Evolutionary conservation across 176 grass and related monocot species (phyloP).

Genomic region (Avena insularis): DNA sequence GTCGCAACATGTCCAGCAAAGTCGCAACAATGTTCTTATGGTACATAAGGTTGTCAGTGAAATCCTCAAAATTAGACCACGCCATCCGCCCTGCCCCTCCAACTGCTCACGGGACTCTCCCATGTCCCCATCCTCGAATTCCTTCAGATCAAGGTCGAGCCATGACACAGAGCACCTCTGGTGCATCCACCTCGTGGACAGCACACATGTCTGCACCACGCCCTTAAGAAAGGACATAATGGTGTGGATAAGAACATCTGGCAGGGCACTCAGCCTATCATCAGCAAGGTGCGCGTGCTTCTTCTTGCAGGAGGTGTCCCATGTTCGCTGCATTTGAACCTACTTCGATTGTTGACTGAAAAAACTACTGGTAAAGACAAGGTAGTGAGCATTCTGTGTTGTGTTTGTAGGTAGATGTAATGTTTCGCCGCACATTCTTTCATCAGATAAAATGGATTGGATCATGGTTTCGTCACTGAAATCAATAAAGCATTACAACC

Average conservation of each 20-base stretch:
- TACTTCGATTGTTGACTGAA: not conserved
- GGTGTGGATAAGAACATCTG: not conserved
- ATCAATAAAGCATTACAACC: no score
- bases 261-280: constrained; percentile 1
- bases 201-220: not conserved
- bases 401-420: not conserved
- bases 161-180: not conserved
- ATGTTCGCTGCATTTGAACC: not conserved
- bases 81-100: no score
- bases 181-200: constrained; percentile 9
- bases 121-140: not conserved
- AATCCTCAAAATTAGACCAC: not conserved
- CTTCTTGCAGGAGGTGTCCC: not conserved
- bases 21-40: not conserved
- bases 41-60: not conserved
- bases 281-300: not conserved
- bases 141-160: not conserved
- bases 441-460: not conserved
- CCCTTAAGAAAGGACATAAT: not conserved
- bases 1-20: not conserved
- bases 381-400: not conserved
- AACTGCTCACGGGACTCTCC: not conserved
- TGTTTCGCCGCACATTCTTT: no score
- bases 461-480: not conserved
- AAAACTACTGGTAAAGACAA: not conserved